Conservation (phyloP, 257 asterid genomes). For the Plectranthus barbatus region DNA sequence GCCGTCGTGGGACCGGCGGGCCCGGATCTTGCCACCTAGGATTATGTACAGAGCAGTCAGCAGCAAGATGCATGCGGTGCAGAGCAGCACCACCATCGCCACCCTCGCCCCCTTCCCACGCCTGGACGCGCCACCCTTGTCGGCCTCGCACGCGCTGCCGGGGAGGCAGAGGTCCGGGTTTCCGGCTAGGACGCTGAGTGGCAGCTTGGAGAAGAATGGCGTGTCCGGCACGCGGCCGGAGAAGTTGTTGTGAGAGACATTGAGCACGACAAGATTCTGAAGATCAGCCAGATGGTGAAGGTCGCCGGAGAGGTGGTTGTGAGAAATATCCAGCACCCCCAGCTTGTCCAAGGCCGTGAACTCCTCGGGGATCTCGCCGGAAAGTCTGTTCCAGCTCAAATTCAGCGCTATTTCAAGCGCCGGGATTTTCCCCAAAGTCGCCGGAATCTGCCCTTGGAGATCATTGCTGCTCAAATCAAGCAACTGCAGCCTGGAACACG, state of each 20-base stretch:
- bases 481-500: conserved; percentile 60
- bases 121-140: conserved; percentile 14
- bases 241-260: conserved; percentile 61
- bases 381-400: conserved; percentile 60
- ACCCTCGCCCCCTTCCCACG: conserved; percentile 49
- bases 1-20: conserved; percentile 21
- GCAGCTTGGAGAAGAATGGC: conserved; percentile 55
- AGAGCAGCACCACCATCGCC: conserved; percentile 60
- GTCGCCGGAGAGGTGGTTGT: conserved; percentile 72
- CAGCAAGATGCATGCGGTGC: conserved; percentile 48
- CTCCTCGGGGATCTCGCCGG: conserved; percentile 59
- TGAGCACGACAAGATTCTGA: conserved; percentile 65
- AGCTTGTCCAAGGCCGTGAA: conserved; percentile 51
- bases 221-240: conserved; percentile 73
- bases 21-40: conserved; percentile 41
- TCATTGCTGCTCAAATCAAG: conserved; percentile 65
- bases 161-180: conserved; percentile 50
- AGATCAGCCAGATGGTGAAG: conserved; percentile 46
- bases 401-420: conserved; percentile 65
- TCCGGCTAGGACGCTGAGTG: conserved; percentile 49
- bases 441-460: conserved; percentile 52
- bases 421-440: conserved; percentile 55
- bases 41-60: conserved; percentile 52
- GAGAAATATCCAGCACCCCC: conserved; percentile 66
- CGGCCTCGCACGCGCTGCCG: conserved; percentile 37